Conservation (phyloP, 2,329 filamentous ascomycete genomes). For the Stagonosporopsis chrysanthemi region DNA sequence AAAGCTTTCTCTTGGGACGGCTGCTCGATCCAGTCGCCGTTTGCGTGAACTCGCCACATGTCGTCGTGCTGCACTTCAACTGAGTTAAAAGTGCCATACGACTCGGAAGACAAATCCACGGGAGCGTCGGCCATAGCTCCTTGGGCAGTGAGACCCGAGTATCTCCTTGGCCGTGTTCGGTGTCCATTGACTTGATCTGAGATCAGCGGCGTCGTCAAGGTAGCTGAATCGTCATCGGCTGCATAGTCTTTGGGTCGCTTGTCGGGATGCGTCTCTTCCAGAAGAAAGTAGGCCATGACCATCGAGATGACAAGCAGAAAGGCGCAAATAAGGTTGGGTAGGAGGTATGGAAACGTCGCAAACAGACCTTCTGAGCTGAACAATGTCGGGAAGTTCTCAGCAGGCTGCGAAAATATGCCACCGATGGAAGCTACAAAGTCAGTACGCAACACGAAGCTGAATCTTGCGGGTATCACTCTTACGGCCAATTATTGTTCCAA, state of each 20-base stretch:
- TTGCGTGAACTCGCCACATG: slow-evolving; percentile 59
- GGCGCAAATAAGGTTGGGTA: slow-evolving; percentile 88
- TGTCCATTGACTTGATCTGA: slow-evolving; percentile 56
- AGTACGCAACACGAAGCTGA: slow-evolving; percentile 18
- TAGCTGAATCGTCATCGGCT: slow-evolving; percentile 49
- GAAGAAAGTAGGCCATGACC: slow-evolving; percentile 76
- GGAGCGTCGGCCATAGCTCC: slow-evolving; percentile 76
- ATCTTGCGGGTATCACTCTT: slow-evolving; percentile 21
- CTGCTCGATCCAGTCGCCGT: slow-evolving; percentile 54
- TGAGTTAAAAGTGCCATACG: slow-evolving; percentile 75
- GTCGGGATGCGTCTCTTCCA: slow-evolving; percentile 90
- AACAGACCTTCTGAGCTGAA: slow-evolving; percentile 77
- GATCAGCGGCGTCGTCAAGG: slow-evolving; percentile 75
- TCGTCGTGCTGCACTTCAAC: slow-evolving; percentile 63
- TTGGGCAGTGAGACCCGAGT: slow-evolving; percentile 50
- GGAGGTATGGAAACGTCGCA: slow-evolving; percentile 80
- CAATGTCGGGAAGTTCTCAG: slow-evolving; percentile 72
- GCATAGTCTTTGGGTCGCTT: slow-evolving; percentile 65
- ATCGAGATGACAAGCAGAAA: slow-evolving; percentile 79
- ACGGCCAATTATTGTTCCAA: slow-evolving; percentile 83
- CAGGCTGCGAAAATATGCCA: slow-evolving; percentile 82
- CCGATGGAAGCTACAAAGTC: slow-evolving; percentile 71
- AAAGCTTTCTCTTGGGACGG: slow-evolving; percentile 57
- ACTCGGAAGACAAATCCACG: slow-evolving; percentile 78
- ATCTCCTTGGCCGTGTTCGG: background rate